Evolutionary conservation across 805 yeast species (phyloP), one percentile per base, ranked within the genome.

Genomic region (Zygosaccharomyces siamensis): DNA sequence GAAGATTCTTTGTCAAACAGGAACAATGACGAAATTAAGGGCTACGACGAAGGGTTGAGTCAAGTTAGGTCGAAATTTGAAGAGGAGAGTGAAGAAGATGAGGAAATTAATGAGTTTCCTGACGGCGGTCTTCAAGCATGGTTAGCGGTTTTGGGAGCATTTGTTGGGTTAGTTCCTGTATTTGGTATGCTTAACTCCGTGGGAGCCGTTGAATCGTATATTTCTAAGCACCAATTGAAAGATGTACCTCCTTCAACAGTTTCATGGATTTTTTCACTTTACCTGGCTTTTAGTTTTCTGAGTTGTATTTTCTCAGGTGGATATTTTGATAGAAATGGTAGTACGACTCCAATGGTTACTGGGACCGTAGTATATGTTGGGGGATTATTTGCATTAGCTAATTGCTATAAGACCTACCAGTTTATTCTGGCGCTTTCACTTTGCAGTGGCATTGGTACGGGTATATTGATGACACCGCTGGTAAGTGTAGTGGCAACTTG

Each of bases 231-330:
- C 65, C 89, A 84, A 63, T 65, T 84, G 57, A 72, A 70, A 0
- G 54, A 70, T 28, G 72, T 73, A 1, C 65, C 76, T 6, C 71
- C 79, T 0, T 73, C 84, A 0, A 70, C 78, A 0, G 72, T 79
- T 1, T 75, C 86, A 1, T 81, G 88, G 88, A 78, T 84, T 47
- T 84, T 84, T 57, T 82, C 89, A 11, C 67, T 83, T 35, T 81
- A 75, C 62, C 66, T 78, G 49, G 72, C 79, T 8, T 61, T 81
- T 33, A 71, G 80, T 8, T 79, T 77, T 54, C 63, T 75, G n/a
- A 70, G 77, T 23, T 79, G 81, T 5, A 69, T 80, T 14, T 63
- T 80, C 27, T 72, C 78, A 2, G 89, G 84, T 20, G 76, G 80
- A 3, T 62, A 80, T 24, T 85, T 84, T 61, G 90, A 85, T 61